These are phyloP conservation scores for Thinopyrum obtusiflorum DNA, from an alignment of 202 grass and related monocot genomes.

Conservation along the genomic window DNA sequence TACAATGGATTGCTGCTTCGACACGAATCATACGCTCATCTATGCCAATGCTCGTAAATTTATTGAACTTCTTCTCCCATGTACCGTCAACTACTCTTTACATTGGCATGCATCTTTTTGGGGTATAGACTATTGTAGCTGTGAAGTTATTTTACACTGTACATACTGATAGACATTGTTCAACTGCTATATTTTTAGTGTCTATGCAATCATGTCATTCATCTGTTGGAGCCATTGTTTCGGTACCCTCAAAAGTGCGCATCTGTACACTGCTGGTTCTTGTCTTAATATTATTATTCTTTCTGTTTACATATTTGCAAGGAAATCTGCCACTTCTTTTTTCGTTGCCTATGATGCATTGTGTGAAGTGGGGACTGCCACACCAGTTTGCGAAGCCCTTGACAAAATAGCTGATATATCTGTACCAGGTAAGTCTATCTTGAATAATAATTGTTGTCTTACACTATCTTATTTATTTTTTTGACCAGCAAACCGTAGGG, in stretches of 20 bases:
- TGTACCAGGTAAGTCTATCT: constrained; percentile 55
- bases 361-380: constrained; percentile 92
- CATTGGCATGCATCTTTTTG: neutral
- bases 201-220: constrained; percentile 5
- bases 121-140: constrained; percentile 1
- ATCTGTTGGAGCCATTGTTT: neutral
- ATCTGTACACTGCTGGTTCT: neutral
- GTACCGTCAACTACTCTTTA: neutral
- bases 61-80: constrained; percentile 8
- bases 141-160: neutral
- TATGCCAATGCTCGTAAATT: neutral
- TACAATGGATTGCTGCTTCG: neutral
- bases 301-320: constrained; percentile 32
- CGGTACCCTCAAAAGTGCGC: neutral
- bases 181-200: neutral
- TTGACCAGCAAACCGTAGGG: too few relatives aligned
- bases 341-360: constrained; percentile 86
- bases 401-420: constrained; percentile 88
- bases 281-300: neutral
- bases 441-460: neutral
- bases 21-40: neutral
- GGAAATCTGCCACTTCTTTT: constrained; percentile 82
- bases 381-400: constrained; percentile 79
- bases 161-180: neutral
- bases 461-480: too few relatives aligned